These are phyloP conservation scores for Hyphopichia khmerensis DNA, from an alignment of 1,139 yeast species.

Conservation along the genomic window DNA sequence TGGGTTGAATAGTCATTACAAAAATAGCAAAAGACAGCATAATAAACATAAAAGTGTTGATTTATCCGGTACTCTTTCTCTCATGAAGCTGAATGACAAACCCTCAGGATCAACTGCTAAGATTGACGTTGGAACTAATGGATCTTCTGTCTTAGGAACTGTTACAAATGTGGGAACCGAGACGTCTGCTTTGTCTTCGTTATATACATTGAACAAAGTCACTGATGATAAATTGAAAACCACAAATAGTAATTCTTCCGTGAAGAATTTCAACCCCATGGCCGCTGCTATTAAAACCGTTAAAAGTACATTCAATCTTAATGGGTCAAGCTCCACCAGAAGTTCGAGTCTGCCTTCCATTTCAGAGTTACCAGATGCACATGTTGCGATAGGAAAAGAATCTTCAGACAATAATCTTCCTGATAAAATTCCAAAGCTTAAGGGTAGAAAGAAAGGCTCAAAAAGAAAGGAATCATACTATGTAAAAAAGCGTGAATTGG, in stretches of 20 bases:
- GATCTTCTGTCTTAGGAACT: slow-evolving; percentile 38
- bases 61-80: background rate
- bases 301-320: background rate
- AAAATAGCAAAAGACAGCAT: background rate
- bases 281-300: background rate
- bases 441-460: slow-evolving; percentile 5
- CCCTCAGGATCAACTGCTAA: slow-evolving; percentile 15
- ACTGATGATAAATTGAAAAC: slow-evolving; percentile 36
- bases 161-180: slow-evolving; percentile 31
- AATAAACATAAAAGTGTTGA: background rate
- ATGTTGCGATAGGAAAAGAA: background rate
- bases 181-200: slow-evolving; percentile 38
- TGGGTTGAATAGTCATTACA: background rate
- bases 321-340: background rate
- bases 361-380: background rate
- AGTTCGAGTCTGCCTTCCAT: background rate
- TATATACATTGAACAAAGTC: slow-evolving; percentile 39
- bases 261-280: slow-evolving; percentile 8
- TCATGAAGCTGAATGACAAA: slow-evolving; percentile 2
- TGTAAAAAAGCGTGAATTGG: background rate
- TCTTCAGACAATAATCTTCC: background rate
- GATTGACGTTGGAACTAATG: slow-evolving; percentile 28
- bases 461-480: slow-evolving; percentile 1
- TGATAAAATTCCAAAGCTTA: slow-evolving; percentile 12
- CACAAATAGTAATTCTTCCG: slow-evolving; percentile 10